Evolutionary conservation across 768 basidiomycete species (phyloP).

Genomic region (Crepidotus variabilis): DNA sequence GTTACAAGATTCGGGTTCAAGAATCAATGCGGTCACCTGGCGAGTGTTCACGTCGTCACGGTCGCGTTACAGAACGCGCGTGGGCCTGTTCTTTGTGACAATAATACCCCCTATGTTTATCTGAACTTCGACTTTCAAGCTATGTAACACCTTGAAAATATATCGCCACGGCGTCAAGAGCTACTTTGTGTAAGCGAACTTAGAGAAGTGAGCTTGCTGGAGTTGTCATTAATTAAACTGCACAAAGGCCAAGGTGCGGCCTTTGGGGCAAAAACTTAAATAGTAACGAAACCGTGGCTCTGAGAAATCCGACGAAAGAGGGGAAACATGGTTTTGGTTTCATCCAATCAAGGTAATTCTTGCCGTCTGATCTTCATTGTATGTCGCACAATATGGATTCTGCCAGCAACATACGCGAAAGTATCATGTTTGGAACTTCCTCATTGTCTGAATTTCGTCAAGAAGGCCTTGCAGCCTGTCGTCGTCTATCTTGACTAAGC

Average conservation of each 20-base stretch:
- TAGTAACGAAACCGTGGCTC: no score
- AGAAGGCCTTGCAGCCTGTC: conserved; percentile 78
- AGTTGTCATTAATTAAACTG: no score
- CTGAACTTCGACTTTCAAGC: background rate
- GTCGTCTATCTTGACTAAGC: conserved; percentile 86
- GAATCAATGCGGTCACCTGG: background rate
- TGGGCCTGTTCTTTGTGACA: background rate
- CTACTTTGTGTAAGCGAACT: no score
- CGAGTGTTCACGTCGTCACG: background rate
- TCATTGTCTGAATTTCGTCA: conserved; percentile 86
- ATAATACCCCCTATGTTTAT: background rate
- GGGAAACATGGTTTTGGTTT: no score
- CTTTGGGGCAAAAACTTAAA: no score
- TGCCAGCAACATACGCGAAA: background rate
- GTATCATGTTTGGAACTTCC: conserved; percentile 78
- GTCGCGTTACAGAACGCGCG: conserved; percentile 3
- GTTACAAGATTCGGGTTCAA: background rate
- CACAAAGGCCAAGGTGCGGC: no score
- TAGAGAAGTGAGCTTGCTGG: no score
- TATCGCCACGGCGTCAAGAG: no score
- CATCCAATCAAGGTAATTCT: no score
- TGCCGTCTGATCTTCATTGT: no score
- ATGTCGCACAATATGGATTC: no score
- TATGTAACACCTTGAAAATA: background rate
- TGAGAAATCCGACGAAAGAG: no score